Conservation (phyloP, 139 green algal genomes). For the Picochlorum sp. region DNA sequence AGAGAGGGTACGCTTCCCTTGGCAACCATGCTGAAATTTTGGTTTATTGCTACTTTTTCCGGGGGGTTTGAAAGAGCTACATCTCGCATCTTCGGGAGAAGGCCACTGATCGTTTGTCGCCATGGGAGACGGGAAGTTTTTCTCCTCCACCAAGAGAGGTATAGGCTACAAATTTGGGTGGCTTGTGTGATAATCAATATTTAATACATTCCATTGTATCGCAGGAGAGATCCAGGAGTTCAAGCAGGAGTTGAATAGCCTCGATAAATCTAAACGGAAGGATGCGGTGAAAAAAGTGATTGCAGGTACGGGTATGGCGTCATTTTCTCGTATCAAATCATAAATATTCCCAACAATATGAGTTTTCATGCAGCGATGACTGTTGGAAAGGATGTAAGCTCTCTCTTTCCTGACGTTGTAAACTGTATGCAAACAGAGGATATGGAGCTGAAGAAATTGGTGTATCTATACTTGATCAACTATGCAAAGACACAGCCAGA, state of each 20-base stretch:
- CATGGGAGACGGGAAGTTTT: slow-evolving; percentile 82
- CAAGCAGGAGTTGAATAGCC: slow-evolving; percentile 80
- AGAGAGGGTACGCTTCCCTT: too few species aligned
- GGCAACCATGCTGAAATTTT: too few species aligned
- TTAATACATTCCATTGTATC: neutral
- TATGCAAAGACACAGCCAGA: slow-evolving; percentile 98
- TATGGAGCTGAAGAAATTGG: slow-evolving; percentile 93
- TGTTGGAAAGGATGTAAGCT: slow-evolving; percentile 64
- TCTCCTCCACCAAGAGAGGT: slow-evolving; percentile 93
- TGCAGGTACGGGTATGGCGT: slow-evolving; percentile 10
- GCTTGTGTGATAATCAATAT: neutral
- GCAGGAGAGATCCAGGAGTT: slow-evolving; percentile 93
- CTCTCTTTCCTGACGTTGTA: slow-evolving; percentile 71
- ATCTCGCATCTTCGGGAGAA: too few species aligned
- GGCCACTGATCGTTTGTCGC: neutral
- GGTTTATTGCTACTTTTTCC: too few species aligned
- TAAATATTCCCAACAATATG: too few species aligned
- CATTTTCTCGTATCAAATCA: neutral
- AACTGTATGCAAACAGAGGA: slow-evolving; percentile 98
- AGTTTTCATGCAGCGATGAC: slow-evolving; percentile 75
- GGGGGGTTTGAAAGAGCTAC: too few species aligned
- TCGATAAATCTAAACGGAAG: slow-evolving; percentile 86
- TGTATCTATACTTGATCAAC: slow-evolving; percentile 99
- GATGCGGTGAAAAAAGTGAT: slow-evolving; percentile 97
- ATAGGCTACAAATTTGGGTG: too few species aligned